Conservation (phyloP, 2,329 filamentous ascomycete species). For the Fusarium sp. region DNA sequence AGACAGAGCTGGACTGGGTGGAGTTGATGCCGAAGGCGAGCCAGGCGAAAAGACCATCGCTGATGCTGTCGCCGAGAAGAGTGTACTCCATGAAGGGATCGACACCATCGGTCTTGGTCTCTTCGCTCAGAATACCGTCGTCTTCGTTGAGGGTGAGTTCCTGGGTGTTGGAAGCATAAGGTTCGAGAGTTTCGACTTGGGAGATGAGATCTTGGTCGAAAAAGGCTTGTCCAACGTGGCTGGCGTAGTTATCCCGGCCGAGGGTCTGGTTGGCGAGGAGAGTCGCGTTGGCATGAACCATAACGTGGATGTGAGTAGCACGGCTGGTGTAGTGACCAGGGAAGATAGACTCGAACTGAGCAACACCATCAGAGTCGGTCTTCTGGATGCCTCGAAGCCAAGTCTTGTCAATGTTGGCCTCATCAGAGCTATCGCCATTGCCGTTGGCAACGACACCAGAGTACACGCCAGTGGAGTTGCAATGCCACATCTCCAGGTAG, state of each 20-base stretch:
- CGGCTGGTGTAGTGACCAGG: constrained; percentile 58
- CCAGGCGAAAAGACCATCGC: constrained; percentile 65
- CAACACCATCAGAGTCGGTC: constrained; percentile 55
- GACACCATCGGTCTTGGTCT: constrained; percentile 58
- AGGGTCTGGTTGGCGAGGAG: constrained; percentile 48
- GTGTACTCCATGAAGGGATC: constrained; percentile 69
- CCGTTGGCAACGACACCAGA: constrained; percentile 51
- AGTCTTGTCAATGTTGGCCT: constrained; percentile 46
- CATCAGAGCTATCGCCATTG: constrained; percentile 56
- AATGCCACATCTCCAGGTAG: constrained; percentile 58
- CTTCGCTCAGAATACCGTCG: constrained; percentile 58
- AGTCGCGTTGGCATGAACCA: constrained; percentile 52
- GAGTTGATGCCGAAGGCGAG: constrained; percentile 62
- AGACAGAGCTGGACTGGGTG: constrained; percentile 29
- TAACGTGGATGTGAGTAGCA: constrained; percentile 59
- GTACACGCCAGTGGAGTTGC: constrained; percentile 59
- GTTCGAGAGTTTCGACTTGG: constrained; percentile 58
- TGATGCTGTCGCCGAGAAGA: constrained; percentile 61
- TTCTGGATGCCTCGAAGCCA: constrained; percentile 51
- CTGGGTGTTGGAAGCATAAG: constrained; percentile 60
- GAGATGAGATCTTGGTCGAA: constrained; percentile 67
- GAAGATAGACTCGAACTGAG: constrained; percentile 55
- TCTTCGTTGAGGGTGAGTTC: constrained; percentile 60
- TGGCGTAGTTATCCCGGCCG: constrained; percentile 52
- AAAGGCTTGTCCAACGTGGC: constrained; percentile 73